phyloP scores from a whole-genome alignment of 768 basidiomycete genomes.

The Pholiota microspora region DNA sequence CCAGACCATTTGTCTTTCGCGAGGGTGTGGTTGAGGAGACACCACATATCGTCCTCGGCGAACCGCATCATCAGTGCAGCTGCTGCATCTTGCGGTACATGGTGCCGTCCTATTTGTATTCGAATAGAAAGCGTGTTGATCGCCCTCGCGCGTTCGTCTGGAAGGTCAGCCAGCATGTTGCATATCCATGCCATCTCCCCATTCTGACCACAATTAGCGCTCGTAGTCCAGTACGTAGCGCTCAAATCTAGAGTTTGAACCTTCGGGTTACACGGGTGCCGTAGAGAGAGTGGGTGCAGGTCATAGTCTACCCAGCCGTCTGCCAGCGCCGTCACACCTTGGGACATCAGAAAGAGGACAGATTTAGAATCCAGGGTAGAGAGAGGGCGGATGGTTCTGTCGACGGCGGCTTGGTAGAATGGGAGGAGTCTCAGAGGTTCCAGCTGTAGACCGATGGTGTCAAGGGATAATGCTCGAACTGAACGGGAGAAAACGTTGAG shows the following conservation, averaged over 20 bases:
- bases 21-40: neutral
- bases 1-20: neutral
- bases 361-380: neutral
- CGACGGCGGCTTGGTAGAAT: neutral
- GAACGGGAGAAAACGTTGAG: neutral
- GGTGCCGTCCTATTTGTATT: neutral
- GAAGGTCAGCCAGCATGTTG: neutral
- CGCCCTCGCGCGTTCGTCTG: neutral
- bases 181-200: neutral
- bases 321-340: neutral
- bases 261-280: neutral
- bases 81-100: neutral
- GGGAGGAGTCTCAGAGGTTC: neutral
- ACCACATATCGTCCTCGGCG: slow-evolving; percentile 1
- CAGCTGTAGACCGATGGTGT: neutral
- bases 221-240: neutral
- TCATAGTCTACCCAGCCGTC: neutral
- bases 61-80: neutral
- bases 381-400: neutral
- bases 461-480: neutral
- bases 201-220: neutral
- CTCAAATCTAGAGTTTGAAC: neutral
- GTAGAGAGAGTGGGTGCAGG: neutral
- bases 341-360: neutral
- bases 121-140: neutral